A percentile compares a stretch with the other conserved stretches of the same genome.
These are phyloP conservation scores for Yamadazyma diddensiae DNA, from an alignment of 1,139 yeast species.

Conservation along the genomic window DNA sequence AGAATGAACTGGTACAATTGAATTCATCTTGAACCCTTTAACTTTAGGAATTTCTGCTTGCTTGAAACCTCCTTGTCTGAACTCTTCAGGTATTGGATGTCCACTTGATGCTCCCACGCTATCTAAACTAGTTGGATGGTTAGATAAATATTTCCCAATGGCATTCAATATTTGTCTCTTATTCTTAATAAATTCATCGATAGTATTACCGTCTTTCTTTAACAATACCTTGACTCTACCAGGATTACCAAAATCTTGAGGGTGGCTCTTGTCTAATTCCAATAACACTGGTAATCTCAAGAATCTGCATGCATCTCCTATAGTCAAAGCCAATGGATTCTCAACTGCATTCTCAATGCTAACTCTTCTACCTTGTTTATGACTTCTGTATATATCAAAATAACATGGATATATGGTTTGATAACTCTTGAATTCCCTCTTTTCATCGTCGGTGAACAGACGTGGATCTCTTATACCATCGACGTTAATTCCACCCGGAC, in stretches of 20 bases:
- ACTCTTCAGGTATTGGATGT: slow-evolving; percentile 64
- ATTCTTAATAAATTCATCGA: slow-evolving; percentile 41
- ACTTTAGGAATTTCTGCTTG: slow-evolving; percentile 73
- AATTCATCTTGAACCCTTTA: slow-evolving; percentile 80
- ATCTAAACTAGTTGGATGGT: slow-evolving; percentile 70
- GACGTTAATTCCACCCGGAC: slow-evolving; percentile 16
- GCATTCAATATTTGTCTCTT: slow-evolving; percentile 67
- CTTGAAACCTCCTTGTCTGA: slow-evolving; percentile 42
- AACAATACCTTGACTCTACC: slow-evolving; percentile 83
- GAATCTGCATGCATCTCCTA: slow-evolving; percentile 61
- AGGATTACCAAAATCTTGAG: slow-evolving; percentile 96
- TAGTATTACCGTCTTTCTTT: slow-evolving; percentile 46
- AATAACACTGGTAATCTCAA: slow-evolving; percentile 53
- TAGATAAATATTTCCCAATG: slow-evolving; percentile 59
- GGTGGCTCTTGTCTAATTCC: slow-evolving; percentile 85
- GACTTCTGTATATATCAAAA: slow-evolving; percentile 76
- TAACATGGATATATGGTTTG: slow-evolving; percentile 88
- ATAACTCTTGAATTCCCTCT: slow-evolving; percentile 61
- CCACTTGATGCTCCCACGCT: slow-evolving; percentile 51
- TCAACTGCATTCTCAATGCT: slow-evolving; percentile 63
- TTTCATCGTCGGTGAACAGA: slow-evolving; percentile 45
- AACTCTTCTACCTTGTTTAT: slow-evolving; percentile 82
- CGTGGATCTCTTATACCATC: slow-evolving; percentile 33
- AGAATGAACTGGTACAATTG: slow-evolving; percentile 82
- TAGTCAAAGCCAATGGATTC: slow-evolving; percentile 82